Percentiles rank a stretch among this genome's conserved stretches.
Evolutionary conservation across 805 yeast genomes (phyloP).

Genomic region (Lipomyces sp.): DNA sequence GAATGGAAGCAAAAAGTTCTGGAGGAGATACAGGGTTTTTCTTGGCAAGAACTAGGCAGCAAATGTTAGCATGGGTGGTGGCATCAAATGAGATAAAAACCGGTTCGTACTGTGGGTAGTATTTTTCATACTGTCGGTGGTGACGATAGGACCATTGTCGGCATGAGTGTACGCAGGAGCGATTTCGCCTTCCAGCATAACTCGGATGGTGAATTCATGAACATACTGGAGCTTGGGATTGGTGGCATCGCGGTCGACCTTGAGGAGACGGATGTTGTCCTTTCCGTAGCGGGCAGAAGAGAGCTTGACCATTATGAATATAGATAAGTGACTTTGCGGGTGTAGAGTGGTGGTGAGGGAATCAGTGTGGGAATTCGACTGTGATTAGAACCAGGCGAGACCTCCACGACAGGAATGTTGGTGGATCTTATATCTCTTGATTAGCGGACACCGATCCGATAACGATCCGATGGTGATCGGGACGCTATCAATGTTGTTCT

Average conservation of each 20-base stretch:
- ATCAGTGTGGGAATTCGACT: background rate
- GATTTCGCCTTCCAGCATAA: conserved; percentile 75
- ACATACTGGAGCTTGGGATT: conserved; percentile 77
- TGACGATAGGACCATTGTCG: conserved; percentile 86
- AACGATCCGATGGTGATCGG: too few relatives aligned
- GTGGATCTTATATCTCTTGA: background rate
- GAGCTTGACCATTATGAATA: conserved; percentile 30
- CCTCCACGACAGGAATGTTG: background rate
- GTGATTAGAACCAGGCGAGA: conserved; percentile 1
- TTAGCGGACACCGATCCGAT: too few relatives aligned
- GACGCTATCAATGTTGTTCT: too few relatives aligned
- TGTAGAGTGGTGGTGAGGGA: background rate
- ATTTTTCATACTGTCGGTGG: conserved; percentile 55
- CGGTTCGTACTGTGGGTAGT: conserved; percentile 29
- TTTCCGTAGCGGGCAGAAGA: conserved; percentile 79
- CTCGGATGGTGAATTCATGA: conserved; percentile 81
- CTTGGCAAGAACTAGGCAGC: conserved; percentile 82
- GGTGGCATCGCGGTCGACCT: conserved; percentile 76
- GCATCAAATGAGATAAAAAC: background rate
- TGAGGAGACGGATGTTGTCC: conserved; percentile 88
- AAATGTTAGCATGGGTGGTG: conserved; percentile 43
- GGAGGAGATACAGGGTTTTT: conserved; percentile 82
- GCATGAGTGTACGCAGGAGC: conserved; percentile 85
- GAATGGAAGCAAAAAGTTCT: conserved; percentile 84
- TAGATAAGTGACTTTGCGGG: background rate